Evolutionary conservation across 2,329 filamentous ascomycete genomes (phyloP).

Genomic region (Claviceps fusiformis): DNA sequence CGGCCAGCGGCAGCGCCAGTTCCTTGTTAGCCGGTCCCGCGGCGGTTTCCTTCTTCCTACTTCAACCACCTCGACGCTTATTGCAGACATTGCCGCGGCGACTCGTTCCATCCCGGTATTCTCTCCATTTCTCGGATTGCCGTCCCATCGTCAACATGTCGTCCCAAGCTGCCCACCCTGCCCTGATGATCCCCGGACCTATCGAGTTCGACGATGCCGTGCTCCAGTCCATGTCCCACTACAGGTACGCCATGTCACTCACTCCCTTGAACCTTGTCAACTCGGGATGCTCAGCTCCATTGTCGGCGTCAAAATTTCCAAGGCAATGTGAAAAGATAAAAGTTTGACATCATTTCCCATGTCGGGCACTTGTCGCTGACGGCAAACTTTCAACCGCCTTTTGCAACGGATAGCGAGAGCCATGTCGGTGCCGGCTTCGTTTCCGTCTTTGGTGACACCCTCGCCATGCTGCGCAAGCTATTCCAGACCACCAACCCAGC

Average conservation of each 20-base stretch:
- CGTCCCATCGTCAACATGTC: conserved; percentile 36
- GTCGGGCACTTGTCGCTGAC: neutral
- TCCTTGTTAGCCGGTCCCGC: neutral
- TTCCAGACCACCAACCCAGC: conserved; percentile 77
- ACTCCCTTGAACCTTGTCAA: neutral
- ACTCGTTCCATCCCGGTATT: neutral
- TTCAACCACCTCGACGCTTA: conserved; percentile 1
- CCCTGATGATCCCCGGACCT: conserved; percentile 89
- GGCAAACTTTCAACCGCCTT: neutral
- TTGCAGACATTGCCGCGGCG: neutral
- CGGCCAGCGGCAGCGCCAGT: neutral
- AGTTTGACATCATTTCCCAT: too few species aligned
- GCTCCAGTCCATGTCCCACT: conserved; percentile 87
- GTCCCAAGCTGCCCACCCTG: conserved; percentile 46
- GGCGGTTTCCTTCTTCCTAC: conserved; percentile 4
- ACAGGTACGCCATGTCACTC: conserved; percentile 44
- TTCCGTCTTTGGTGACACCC: conserved; percentile 76
- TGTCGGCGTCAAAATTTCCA: neutral
- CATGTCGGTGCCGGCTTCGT: conserved; percentile 87
- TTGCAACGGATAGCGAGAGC: conserved; percentile 53
- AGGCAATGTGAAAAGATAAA: too few species aligned
- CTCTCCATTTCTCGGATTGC: neutral
- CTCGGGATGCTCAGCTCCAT: neutral
- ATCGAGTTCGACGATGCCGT: conserved; percentile 98
- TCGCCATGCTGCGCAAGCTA: conserved; percentile 78